These are phyloP conservation scores for Ormosia emarginata DNA, from an alignment of 306 rosid species.

Conservation along the genomic window DNA sequence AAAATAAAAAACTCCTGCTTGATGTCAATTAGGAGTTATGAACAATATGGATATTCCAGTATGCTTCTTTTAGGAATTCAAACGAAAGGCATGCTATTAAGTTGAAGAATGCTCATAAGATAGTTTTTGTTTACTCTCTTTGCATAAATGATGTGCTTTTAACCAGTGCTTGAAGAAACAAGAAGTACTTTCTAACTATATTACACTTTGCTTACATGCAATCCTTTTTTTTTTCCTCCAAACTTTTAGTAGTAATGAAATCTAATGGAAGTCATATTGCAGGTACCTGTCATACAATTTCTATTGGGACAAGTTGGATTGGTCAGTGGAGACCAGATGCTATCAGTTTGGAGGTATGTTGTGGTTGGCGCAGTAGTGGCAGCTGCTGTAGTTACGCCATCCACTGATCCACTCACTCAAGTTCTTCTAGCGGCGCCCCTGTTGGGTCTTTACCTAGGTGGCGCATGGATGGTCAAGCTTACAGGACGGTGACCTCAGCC, in stretches of 20 bases:
- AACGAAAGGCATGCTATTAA: background rate
- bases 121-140: background rate
- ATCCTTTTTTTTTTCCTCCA: background rate
- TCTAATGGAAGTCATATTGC: conserved; percentile 24
- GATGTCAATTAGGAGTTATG: background rate
- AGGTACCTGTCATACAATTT: conserved; percentile 87
- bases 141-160: background rate
- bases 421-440: conserved; percentile 79
- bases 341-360: conserved; percentile 94
- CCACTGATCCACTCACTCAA: conserved; percentile 92
- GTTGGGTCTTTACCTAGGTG: conserved; percentile 84
- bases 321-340: conserved; percentile 88
- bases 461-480: conserved; percentile 94
- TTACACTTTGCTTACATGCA: background rate
- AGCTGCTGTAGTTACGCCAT: conserved; percentile 85
- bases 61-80: background rate
- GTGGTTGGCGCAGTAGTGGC: conserved; percentile 93
- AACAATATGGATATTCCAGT: background rate
- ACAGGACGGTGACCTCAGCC: conserved; percentile 51
- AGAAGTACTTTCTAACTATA: background rate
- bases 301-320: conserved; percentile 85
- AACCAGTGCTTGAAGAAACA: background rate
- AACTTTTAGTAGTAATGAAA: background rate
- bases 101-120: background rate
- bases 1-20: too few relatives aligned